Percentiles rank a stretch among this genome's conserved stretches.
phyloP scores from a whole-genome alignment of 192 early-diverging fungal genomes.

The Allomyces macrogynus region DNA sequence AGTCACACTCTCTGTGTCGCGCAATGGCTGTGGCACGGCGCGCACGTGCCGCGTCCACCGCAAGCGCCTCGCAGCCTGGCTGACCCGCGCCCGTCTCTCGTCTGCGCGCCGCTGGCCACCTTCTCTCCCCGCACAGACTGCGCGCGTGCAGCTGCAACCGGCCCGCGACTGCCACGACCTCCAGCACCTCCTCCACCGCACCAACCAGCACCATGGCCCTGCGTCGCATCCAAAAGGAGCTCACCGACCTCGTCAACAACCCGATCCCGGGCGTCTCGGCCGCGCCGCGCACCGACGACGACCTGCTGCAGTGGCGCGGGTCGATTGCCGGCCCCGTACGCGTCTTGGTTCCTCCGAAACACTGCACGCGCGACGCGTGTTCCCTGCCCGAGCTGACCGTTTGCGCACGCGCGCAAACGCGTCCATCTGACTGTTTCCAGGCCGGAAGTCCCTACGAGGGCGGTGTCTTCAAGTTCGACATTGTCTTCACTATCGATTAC shows the following conservation, averaged over 20 bases:
- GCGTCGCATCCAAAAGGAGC: slow-evolving; percentile 29
- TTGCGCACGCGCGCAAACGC: background rate
- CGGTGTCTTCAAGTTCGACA: slow-evolving; percentile 43
- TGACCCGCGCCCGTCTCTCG: no score
- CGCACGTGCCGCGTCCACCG: no score
- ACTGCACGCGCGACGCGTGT: no score
- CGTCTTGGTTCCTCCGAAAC: background rate
- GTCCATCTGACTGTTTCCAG: slow-evolving; percentile 9
- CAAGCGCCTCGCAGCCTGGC: no score
- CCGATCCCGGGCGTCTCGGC: slow-evolving; percentile 33
- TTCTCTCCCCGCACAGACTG: no score
- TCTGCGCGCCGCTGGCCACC: no score
- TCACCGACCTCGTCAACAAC: slow-evolving; percentile 37
- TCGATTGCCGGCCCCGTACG: slow-evolving; percentile 36
- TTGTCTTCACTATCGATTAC: slow-evolving; percentile 51
- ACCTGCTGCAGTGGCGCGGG: slow-evolving; percentile 44
- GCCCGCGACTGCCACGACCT: no score
- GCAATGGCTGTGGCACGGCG: no score
- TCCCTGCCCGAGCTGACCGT: background rate
- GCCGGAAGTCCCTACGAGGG: slow-evolving; percentile 40
- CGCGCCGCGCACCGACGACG: slow-evolving; percentile 28
- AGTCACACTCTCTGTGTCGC: no score
- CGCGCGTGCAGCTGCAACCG: no score
- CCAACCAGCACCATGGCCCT: slow-evolving; percentile 13
- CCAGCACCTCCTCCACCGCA: no score